Evolutionary conservation across 139 green algal genomes (phyloP).

Genomic region (Zygnema cylindricum): DNA sequence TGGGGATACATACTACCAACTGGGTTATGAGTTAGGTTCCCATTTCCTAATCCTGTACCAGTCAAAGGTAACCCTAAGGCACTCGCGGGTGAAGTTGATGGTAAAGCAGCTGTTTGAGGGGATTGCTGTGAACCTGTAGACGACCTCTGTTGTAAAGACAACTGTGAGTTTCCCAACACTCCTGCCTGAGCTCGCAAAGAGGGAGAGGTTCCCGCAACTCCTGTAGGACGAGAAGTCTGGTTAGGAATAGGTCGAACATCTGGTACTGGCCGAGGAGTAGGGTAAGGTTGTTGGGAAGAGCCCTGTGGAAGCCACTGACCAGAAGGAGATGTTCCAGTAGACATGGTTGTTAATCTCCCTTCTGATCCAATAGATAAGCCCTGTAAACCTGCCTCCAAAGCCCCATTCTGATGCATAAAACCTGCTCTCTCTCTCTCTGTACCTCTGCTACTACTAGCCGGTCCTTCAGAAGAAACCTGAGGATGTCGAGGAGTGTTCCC

Average conservation of each 20-base stretch:
- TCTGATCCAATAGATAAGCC: neutral
- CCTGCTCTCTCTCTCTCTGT: too few relatives aligned
- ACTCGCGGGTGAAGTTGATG: neutral
- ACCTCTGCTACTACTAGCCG: neutral
- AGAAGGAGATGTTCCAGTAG: neutral
- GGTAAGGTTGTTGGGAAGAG: neutral
- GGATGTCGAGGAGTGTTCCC: neutral
- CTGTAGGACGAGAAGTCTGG: neutral
- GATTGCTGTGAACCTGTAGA: neutral
- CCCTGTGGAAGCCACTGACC: neutral
- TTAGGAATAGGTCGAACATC: neutral
- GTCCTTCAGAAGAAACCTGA: neutral
- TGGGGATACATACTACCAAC: neutral
- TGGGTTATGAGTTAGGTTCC: neutral
- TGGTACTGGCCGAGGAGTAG: neutral
- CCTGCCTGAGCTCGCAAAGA: neutral
- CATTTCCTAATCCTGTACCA: neutral
- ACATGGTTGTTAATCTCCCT: neutral
- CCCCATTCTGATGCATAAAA: neutral
- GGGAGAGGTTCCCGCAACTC: neutral
- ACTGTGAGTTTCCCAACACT: neutral
- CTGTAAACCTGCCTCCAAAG: neutral
- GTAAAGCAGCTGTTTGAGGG: neutral
- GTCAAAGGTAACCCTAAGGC: neutral
- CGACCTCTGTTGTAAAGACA: neutral